phyloP scores from a whole-genome alignment of 1,284 basidiomycete genomes.

The Cystobasidium slooffiae region DNA sequence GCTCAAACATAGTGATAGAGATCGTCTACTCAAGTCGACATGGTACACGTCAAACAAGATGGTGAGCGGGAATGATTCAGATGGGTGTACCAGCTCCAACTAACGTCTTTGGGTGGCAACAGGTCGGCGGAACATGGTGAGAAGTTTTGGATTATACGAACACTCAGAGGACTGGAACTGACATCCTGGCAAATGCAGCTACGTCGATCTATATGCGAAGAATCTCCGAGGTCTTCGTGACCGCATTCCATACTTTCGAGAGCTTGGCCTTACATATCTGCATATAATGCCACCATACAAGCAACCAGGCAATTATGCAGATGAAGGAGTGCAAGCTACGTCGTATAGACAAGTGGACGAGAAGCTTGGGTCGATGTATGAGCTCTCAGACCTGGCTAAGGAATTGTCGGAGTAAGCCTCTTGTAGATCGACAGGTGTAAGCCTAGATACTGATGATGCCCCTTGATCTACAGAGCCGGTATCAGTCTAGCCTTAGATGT shows the following conservation, averaged over 20 bases:
- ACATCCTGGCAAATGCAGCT: conserved; percentile 10
- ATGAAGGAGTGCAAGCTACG: conserved; percentile 42
- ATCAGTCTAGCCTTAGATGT: conserved; percentile 33
- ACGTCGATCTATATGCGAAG: conserved; percentile 47
- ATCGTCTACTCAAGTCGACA: conserved; percentile 19
- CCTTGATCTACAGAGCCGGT: conserved; percentile 9
- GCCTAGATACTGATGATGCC: too few relatives aligned
- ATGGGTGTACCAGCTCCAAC: background rate
- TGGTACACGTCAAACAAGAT: conserved; percentile 41
- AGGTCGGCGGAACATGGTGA: conserved; percentile 37
- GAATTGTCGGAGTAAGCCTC: conserved; percentile 30
- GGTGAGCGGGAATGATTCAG: conserved; percentile 2
- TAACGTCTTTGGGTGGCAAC: background rate
- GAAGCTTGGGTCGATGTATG: conserved; percentile 29
- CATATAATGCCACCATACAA: conserved; percentile 47
- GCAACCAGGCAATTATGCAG: conserved; percentile 42
- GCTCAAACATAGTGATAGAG: conserved; percentile 32
- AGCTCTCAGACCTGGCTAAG: conserved; percentile 31
- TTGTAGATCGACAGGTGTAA: too few relatives aligned
- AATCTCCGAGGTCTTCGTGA: conserved; percentile 37
- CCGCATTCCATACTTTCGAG: conserved; percentile 47
- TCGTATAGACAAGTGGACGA: conserved; percentile 30
- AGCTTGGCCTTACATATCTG: conserved; percentile 47
- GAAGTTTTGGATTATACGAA: background rate
- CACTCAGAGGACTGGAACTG: background rate